phyloP scores from a whole-genome alignment of 2,329 filamentous ascomycete genomes.

The Zasmidium citrigriseum region DNA sequence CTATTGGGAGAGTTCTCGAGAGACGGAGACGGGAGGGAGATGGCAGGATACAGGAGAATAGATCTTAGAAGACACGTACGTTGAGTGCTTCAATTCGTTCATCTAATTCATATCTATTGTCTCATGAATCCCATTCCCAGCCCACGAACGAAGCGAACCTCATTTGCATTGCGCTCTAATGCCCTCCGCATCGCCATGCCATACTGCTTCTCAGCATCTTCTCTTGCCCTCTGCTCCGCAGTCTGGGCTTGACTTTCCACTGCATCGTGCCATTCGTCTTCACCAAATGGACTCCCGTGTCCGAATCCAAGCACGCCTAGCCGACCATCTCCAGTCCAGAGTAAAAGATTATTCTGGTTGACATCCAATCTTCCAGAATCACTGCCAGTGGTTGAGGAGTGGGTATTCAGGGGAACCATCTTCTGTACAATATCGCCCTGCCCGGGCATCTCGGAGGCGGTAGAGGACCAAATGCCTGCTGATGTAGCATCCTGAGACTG shows the following conservation, averaged over 20 bases:
- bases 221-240: slow-evolving; percentile 49
- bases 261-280: slow-evolving; percentile 37
- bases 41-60: not conserved
- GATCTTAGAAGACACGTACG: not conserved
- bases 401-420: slow-evolving; percentile 59
- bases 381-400: not conserved
- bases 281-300: slow-evolving; percentile 34
- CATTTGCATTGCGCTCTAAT: slow-evolving; percentile 75
- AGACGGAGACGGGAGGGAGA: slow-evolving; percentile 16
- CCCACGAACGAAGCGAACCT: slow-evolving; percentile 71
- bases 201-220: slow-evolving; percentile 63
- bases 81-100: not conserved
- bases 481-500: slow-evolving; percentile 20
- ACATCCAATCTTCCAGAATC: slow-evolving; percentile 25
- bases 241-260: slow-evolving; percentile 44
- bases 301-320: slow-evolving; percentile 67
- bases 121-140: slow-evolving; percentile 52
- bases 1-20: slow-evolving; percentile 69
- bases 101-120: not conserved
- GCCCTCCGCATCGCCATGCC: slow-evolving; percentile 72
- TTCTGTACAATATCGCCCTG: slow-evolving; percentile 77
- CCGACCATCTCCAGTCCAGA: slow-evolving; percentile 83
- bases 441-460: slow-evolving; percentile 26
- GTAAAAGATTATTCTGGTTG: slow-evolving; percentile 65
- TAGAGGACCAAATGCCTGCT: slow-evolving; percentile 28